These are phyloP conservation scores for Trichoderma asperelloides DNA, from an alignment of 495 filamentous ascomycete species.

Conservation along the genomic window DNA sequence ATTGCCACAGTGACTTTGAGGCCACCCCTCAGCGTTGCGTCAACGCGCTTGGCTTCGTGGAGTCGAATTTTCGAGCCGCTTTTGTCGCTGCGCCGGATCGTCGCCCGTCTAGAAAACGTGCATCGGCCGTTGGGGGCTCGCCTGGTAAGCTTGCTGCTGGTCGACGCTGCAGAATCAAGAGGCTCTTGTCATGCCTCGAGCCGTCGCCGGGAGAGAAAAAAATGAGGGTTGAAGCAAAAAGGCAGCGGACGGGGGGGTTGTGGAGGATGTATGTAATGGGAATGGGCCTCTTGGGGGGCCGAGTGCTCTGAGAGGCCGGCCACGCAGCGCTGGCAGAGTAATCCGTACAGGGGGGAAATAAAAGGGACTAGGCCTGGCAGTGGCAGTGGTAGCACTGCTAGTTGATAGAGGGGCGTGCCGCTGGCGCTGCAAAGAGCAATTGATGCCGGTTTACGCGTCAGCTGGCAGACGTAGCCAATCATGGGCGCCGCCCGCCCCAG, in stretches of 20 bases:
- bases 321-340: neutral
- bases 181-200: neutral
- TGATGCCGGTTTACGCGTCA: slow-evolving; percentile 12
- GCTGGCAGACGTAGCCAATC: slow-evolving; percentile 10
- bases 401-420: neutral
- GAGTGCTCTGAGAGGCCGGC: neutral
- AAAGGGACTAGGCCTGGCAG: neutral
- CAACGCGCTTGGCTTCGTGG: neutral
- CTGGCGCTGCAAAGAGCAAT: neutral
- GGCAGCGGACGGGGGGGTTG: neutral
- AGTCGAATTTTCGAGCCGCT: neutral
- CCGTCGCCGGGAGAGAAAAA: neutral
- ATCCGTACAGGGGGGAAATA: neutral
- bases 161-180: neutral
- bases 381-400: neutral
- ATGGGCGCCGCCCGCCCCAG: neutral
- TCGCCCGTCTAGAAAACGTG: neutral
- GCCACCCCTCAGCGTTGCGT: slow-evolving; percentile 3
- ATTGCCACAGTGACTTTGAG: slow-evolving; percentile 7
- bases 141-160: neutral
- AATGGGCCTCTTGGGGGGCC: neutral
- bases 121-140: neutral
- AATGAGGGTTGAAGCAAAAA: neutral
- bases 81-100: neutral
- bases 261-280: neutral